Evolutionary conservation across 2,329 filamentous ascomycete species (phyloP), one percentile per base, ranked within the genome.

Genomic region (Cladosporium sp.): DNA sequence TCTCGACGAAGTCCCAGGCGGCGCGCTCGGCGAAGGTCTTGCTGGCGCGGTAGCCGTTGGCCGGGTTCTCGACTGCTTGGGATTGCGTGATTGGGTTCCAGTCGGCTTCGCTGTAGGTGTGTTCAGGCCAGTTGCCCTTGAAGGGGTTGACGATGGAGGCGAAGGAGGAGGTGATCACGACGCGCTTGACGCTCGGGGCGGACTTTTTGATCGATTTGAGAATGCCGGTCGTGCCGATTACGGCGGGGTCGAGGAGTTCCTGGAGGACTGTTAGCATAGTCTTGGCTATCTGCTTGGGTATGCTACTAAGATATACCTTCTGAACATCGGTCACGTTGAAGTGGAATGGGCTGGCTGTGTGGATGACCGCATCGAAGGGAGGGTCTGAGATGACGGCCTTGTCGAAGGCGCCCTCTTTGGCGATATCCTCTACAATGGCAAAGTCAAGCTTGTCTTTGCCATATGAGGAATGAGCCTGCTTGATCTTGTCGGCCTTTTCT

Each of bases 331-430:
- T 83, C 52, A 93, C 82, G 33, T 85, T 85, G 65, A 83, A 79
- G 61, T 87, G 84, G 72, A 87, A 91, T 0, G 88, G 87, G 33
- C 80, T 84, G 2, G 86, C 85, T 5, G 85, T 88, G 66, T 89
- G 85, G 48, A 89, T 76, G 45, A 92, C 85, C 43, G 79, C 83
- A 61, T 88, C 84, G 57, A 92, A 87, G 0, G 82, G 80, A 13
- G 81, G 81, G 51, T 80, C 74, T 13, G 80, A 82, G 57, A 80
- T 73, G 44, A 84, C 76, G 13, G 79, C 81, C 66, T 76, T 63
- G 56, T 77, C 75, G 58, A 93, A 95, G 19, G 86, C 87, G 14
- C 79, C 80, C 18, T 82, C 77, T 56, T 82, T 65, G 0, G 85
- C 84, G 58, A 95, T 84, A 59, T 95, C 86, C 45, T 82, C 77